These are phyloP conservation scores for Ascobolus immersus DNA, from an alignment of 495 filamentous ascomycete genomes.

Conservation along the genomic window DNA sequence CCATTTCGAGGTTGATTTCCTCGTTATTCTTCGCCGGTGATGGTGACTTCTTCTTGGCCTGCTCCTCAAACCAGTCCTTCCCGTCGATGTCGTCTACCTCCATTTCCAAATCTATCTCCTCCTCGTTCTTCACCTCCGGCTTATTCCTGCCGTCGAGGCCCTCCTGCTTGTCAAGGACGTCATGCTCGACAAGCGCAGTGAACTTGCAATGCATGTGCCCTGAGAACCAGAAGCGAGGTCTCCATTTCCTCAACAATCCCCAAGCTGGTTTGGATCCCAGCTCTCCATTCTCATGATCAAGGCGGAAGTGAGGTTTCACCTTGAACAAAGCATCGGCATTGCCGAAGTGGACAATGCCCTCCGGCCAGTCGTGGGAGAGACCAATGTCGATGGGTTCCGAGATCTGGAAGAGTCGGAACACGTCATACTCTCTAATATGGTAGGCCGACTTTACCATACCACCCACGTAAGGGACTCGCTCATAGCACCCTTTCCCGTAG, in stretches of 20 bases:
- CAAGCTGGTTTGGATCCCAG: slow-evolving; percentile 56
- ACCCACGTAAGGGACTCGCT: slow-evolving; percentile 59
- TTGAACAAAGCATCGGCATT: slow-evolving; percentile 35
- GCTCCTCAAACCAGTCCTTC: slow-evolving; percentile 7
- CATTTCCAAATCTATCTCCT: slow-evolving; percentile 12
- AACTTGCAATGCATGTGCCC: slow-evolving; percentile 82
- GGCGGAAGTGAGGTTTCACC: slow-evolving; percentile 42
- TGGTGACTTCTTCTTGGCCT: slow-evolving; percentile 18
- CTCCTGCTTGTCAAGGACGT: slow-evolving; percentile 1
- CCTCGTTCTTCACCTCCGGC: slow-evolving; percentile 5
- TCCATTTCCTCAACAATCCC: slow-evolving; percentile 51
- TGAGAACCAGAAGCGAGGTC: slow-evolving; percentile 76
- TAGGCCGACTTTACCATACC: slow-evolving; percentile 56
- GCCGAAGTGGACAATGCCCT: slow-evolving; percentile 48
- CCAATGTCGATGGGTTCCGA: slow-evolving; percentile 66
- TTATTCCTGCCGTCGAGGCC: not conserved
- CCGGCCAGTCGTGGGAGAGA: slow-evolving; percentile 87
- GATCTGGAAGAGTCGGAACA: slow-evolving; percentile 66
- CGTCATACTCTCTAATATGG: slow-evolving; percentile 72
- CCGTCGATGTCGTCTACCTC: slow-evolving; percentile 3
- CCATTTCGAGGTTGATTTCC: slow-evolving; percentile 30
- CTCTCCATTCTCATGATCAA: slow-evolving; percentile 43
- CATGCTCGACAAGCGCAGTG: slow-evolving; percentile 41
- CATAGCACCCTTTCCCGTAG: slow-evolving; percentile 54
- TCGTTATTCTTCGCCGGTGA: slow-evolving; percentile 19